Conservation (phyloP, 805 yeast genomes). For the Helenozyma rhizophorensis region DNA sequence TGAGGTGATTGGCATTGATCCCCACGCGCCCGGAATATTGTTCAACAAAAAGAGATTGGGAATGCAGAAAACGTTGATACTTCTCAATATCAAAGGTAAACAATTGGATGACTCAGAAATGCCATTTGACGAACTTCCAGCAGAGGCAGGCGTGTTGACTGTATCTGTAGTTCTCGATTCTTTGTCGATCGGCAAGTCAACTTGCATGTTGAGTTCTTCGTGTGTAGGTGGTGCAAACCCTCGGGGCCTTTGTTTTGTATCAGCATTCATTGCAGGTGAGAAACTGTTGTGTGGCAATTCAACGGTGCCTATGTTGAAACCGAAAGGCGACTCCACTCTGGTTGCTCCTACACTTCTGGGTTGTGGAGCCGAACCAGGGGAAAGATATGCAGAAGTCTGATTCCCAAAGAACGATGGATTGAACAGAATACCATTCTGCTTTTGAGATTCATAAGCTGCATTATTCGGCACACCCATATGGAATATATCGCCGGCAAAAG, state of each 20-base stretch:
- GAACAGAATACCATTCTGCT: neutral
- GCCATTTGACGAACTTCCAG: neutral
- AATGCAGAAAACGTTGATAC: conserved; percentile 58
- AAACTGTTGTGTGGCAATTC: neutral
- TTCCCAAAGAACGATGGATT: neutral
- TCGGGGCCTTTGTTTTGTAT: no score
- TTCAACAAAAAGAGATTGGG: conserved; percentile 48
- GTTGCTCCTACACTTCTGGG: neutral
- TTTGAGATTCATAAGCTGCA: neutral
- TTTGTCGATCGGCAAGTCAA: neutral
- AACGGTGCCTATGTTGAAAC: conserved; percentile 3
- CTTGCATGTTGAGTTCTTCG: no score
- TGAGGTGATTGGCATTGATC: conserved; percentile 12
- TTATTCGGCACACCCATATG: neutral
- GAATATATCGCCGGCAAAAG: conserved; percentile 3
- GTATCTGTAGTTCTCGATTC: neutral
- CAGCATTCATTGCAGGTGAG: no score
- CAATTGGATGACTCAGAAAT: conserved; percentile 49
- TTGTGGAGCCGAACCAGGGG: neutral
- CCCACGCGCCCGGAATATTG: conserved; percentile 19
- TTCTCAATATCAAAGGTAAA: conserved; percentile 62
- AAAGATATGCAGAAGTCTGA: neutral
- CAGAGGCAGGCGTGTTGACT: neutral
- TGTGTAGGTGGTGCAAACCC: no score
- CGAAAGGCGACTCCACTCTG: conserved; percentile 6